phyloP scores from a whole-genome alignment of 306 rosid species.

The Dalbergia cultrata region DNA sequence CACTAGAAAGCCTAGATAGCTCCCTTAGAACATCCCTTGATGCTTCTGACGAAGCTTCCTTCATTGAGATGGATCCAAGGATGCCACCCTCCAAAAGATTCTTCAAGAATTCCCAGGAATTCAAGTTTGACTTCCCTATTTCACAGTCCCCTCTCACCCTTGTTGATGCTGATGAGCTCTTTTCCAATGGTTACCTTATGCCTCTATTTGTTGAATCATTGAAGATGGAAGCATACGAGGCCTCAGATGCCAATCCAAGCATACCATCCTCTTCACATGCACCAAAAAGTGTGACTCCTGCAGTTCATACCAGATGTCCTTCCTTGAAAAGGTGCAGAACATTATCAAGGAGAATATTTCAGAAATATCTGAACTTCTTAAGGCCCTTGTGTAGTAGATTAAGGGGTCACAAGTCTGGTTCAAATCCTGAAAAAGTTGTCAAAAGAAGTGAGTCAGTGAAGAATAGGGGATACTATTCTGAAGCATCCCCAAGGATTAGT shows the following conservation, averaged over 20 bases:
- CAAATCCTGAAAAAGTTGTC: conserved; percentile 57
- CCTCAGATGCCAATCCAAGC: conserved; percentile 49
- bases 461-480: conserved; percentile 67
- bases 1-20: conserved; percentile 73
- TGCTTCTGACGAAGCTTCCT: conserved; percentile 81
- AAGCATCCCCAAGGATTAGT: conserved; percentile 78
- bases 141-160: conserved; percentile 69
- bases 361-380: conserved; percentile 78
- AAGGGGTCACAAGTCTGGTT: conserved; percentile 60
- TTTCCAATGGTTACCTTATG: conserved; percentile 87
- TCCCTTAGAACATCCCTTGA: conserved; percentile 75
- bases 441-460: conserved; percentile 64
- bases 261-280: conserved; percentile 52
- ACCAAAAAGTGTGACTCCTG: conserved; percentile 48
- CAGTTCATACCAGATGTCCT: conserved; percentile 56
- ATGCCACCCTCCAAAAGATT: conserved; percentile 92
- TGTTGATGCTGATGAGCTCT: conserved; percentile 93
- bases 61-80: conserved; percentile 99
- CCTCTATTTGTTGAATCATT: conserved; percentile 83
- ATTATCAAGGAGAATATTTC: conserved; percentile 71
- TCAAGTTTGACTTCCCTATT: conserved; percentile 86
- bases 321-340: conserved; percentile 76
- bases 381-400: conserved; percentile 79
- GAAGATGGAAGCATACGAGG: conserved; percentile 63
- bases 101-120: conserved; percentile 76